These are phyloP conservation scores for Wickerhamomyces sp. DNA, from an alignment of 1,139 yeast species.

Conservation along the genomic window DNA sequence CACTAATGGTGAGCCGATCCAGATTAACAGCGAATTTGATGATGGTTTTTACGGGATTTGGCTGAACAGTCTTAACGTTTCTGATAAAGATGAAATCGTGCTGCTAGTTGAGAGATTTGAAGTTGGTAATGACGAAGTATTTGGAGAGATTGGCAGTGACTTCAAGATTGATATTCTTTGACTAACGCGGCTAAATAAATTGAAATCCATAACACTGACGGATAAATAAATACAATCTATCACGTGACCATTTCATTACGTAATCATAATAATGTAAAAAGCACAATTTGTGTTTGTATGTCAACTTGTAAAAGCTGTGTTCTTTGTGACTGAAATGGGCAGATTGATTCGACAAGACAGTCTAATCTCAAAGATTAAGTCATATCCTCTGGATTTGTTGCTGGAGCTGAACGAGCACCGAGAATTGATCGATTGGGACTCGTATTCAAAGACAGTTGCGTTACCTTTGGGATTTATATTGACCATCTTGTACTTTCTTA, in stretches of 20 bases:
- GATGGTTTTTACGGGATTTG: constrained; percentile 26
- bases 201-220: too few species aligned
- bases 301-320: neutral
- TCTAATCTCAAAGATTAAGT: constrained; percentile 33
- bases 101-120: constrained; percentile 47
- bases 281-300: neutral
- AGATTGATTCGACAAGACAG: constrained; percentile 17
- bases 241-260: neutral
- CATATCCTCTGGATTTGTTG: constrained; percentile 56
- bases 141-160: constrained; percentile 36
- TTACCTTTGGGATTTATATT: constrained; percentile 43
- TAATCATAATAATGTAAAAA: too few species aligned
- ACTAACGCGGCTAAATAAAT: neutral
- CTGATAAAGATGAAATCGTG: constrained; percentile 17
- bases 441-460: constrained; percentile 42
- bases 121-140: constrained; percentile 37
- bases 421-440: constrained; percentile 64
- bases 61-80: constrained; percentile 9
- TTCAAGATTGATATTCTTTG: constrained; percentile 4
- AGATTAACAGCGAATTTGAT: constrained; percentile 26
- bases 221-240: neutral
- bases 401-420: constrained; percentile 49
- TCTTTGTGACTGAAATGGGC: constrained; percentile 7
- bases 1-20: constrained; percentile 20
- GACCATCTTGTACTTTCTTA: constrained; percentile 28